Base-by-base conservation (phyloP, 768 basidiomycete genomes). In the Chalciporus piperatus region DNA sequence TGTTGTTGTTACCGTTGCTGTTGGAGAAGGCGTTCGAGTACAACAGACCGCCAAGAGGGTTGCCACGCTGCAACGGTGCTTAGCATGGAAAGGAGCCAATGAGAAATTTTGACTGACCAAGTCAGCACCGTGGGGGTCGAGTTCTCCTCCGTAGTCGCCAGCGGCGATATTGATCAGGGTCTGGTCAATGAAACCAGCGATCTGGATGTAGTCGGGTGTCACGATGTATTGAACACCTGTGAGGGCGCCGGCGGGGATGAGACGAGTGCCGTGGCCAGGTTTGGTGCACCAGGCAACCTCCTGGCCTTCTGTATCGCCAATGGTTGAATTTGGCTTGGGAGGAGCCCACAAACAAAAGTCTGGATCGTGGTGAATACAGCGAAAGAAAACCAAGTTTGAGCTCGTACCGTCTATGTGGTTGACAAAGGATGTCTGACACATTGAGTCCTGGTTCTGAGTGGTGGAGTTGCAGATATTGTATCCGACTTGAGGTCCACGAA, bases 231-330 rank as follows among this genome's bases (percentile, higher is more conserved):
- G 88, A 0, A 87, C 73, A 48, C 86, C 89, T 3, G 66, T 66
- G 28, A 91, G 66, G 28, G 87, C 76, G 17, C 84, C 84, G 0
- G 62, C 67, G n/a, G 87, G 87, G 30, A 92, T 88, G 47, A 85
- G 61, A 51, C 91, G 85, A 4, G 87, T 83, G 3, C 90, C 90
- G 48, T 78, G 80, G 6, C 80, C 80, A 2, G 76, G 75, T 64
- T 85, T 81, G n/a, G 83, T 81, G 71, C 89, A 93, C 78, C 81
- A 93, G 1, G 88, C 82, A 10, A 92, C 85, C 60, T 81, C 83
- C 63, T 81, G 73, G 38, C 78, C 83, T 63, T 93, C 91, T 2
- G 78, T 78, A 52, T 86, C 76, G 30, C 77, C 84, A 40, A 92
- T 83, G 16, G 70, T 66, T 13, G 76, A 72, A 63, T 80, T 73